phyloP scores from a whole-genome alignment of 2,329 filamentous ascomycete species.

The Colletotrichum liriopes region DNA sequence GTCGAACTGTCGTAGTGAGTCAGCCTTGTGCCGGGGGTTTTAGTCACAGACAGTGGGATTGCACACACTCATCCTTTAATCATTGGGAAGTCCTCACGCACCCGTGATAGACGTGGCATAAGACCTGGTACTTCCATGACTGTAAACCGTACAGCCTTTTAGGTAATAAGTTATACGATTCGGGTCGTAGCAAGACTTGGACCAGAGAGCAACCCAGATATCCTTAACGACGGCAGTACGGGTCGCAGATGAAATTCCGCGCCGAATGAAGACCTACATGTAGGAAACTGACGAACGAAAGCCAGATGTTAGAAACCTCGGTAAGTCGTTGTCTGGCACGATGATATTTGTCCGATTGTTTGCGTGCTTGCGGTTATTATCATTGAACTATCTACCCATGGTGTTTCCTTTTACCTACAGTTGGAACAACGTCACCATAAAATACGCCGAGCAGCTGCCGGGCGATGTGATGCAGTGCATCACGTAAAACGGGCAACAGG shows the following conservation, averaged over 20 bases:
- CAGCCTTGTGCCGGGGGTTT: not conserved
- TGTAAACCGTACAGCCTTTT: conserved; percentile 69
- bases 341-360: too few relatives aligned
- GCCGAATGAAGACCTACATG: not conserved
- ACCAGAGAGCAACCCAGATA: conserved; percentile 10
- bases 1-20: too few relatives aligned
- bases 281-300: not conserved
- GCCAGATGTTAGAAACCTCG: conserved; percentile 12
- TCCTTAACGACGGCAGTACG: conserved; percentile 1
- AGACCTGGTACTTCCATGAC: conserved; percentile 61
- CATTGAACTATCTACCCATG: not conserved
- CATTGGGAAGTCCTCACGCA: conserved; percentile 4
- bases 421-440: conserved; percentile 21
- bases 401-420: not conserved
- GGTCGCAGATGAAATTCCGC: conserved; percentile 2
- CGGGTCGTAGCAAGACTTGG: conserved; percentile 15
- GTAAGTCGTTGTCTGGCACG: not conserved
- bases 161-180: conserved; percentile 61
- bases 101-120: not conserved
- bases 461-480: conserved; percentile 27
- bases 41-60: not conserved
- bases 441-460: conserved; percentile 20
- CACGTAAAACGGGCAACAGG: conserved; percentile 11
- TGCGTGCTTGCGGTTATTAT: too few relatives aligned
- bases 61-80: not conserved